These are phyloP conservation scores for Moesziomyces antarcticus DNA, from an alignment of 1,284 basidiomycete species.

Conservation along the genomic window DNA sequence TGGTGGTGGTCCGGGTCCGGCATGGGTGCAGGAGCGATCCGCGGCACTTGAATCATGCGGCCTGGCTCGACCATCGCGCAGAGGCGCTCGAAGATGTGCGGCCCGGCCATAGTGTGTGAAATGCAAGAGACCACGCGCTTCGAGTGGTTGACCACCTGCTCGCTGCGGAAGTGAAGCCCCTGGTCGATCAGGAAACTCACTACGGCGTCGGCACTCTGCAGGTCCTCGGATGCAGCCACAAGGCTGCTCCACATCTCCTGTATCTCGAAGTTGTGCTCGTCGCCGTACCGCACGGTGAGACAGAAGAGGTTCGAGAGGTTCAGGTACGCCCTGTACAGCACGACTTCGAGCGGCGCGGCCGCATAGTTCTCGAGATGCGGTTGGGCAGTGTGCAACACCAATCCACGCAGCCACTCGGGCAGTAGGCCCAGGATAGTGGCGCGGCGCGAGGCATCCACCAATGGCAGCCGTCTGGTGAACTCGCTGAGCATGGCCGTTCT, in stretches of 20 bases:
- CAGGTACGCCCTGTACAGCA: conserved; percentile 50
- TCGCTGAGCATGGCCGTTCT: conserved; percentile 79
- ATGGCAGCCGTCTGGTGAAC: conserved; percentile 79
- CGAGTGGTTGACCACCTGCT: conserved; percentile 81
- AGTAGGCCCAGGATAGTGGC: conserved; percentile 55
- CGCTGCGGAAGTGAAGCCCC: conserved; percentile 82
- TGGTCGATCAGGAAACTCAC: conserved; percentile 88
- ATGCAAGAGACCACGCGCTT: conserved; percentile 86
- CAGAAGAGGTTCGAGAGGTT: conserved; percentile 84
- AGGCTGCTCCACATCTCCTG: conserved; percentile 82
- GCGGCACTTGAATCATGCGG: conserved; percentile 79
- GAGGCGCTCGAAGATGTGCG: conserved; percentile 82
- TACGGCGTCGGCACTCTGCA: conserved; percentile 81
- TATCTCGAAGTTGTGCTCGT: conserved; percentile 83
- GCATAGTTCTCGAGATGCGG: conserved; percentile 21
- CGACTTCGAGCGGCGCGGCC: conserved; percentile 33
- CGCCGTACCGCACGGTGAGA: conserved; percentile 81
- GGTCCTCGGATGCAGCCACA: conserved; percentile 70
- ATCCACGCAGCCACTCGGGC: conserved; percentile 56
- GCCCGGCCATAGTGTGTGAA: conserved; percentile 80
- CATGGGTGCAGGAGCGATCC: conserved; percentile 71
- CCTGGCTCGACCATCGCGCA: conserved; percentile 85
- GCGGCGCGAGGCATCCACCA: conserved; percentile 69
- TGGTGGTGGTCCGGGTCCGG: conserved; percentile 64
- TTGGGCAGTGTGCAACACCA: conserved; percentile 43